Percentiles rank a stretch among this genome's conserved stretches.
Evolutionary conservation across 208 protist species (phyloP).

Genomic region (Wallacemonas rigidus): DNA sequence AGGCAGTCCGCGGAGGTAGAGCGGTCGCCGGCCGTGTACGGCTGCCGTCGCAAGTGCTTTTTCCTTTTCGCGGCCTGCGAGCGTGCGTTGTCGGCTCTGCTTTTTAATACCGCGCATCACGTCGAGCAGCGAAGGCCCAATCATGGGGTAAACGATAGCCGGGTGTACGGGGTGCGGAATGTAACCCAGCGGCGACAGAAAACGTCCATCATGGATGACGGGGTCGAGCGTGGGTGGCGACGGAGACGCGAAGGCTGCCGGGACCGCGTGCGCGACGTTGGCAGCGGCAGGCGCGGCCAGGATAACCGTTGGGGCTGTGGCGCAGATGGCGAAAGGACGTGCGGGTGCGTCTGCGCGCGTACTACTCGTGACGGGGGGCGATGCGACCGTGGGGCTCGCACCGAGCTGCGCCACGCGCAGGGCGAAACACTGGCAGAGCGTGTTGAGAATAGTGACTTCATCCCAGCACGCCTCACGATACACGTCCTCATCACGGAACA

Average conservation of each 20-base stretch:
- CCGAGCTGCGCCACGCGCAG: not conserved
- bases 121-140: conserved; percentile 72
- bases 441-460: conserved; percentile 54
- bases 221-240: not conserved
- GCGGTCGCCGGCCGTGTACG: conserved; percentile 19
- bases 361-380: no score
- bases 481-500: conserved; percentile 70
- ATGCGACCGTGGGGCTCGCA: no score
- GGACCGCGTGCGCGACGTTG: no score
- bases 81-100: conserved; percentile 19
- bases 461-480: conserved; percentile 80
- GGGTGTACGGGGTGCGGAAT: conserved; percentile 73
- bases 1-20: conserved; percentile 62
- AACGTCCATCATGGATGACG: conserved; percentile 40
- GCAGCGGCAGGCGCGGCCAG: not conserved
- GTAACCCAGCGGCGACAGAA: conserved; percentile 59
- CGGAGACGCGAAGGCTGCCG: no score
- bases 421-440: conserved; percentile 31
- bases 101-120: conserved; percentile 50
- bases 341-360: no score
- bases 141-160: conserved; percentile 70
- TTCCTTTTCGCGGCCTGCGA: conserved; percentile 6
- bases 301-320: conserved; percentile 19
- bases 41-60: not conserved
- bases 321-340: not conserved